phyloP scores from a whole-genome alignment of 805 yeast species.

The Metschnikowia kofuensis region DNA sequence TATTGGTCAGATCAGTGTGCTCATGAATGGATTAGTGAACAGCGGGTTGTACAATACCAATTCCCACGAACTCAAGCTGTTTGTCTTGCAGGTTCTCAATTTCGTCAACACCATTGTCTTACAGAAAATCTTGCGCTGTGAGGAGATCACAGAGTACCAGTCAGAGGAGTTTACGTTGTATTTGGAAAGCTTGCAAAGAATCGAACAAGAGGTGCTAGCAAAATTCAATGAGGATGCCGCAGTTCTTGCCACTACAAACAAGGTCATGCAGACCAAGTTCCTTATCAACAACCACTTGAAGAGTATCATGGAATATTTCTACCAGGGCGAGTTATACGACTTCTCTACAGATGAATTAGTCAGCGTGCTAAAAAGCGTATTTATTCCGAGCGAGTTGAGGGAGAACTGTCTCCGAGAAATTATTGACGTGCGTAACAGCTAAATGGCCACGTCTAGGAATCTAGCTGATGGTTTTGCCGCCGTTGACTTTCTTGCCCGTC shows the following conservation, averaged over 20 bases:
- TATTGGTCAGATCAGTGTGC: constrained; percentile 18
- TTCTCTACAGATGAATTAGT: constrained; percentile 47
- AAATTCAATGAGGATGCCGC: constrained; percentile 9
- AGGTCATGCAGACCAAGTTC: constrained; percentile 29
- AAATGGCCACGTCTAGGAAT: neutral
- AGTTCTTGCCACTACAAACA: constrained; percentile 12
- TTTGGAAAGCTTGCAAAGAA: constrained; percentile 15
- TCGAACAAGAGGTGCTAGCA: constrained; percentile 8
- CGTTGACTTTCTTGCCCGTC: constrained; percentile 82
- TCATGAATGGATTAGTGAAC: constrained; percentile 15
- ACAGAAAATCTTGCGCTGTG: constrained; percentile 22
- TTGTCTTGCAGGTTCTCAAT: constrained; percentile 26
- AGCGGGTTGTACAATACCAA: constrained; percentile 28
- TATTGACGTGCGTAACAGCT: constrained; percentile 37
- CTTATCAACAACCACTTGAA: constrained; percentile 39
- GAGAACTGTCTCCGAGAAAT: constrained; percentile 46
- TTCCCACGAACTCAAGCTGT: constrained; percentile 23
- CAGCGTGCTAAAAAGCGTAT: constrained; percentile 39
- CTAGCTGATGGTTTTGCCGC: constrained; percentile 47
- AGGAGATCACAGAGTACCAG: constrained; percentile 36
- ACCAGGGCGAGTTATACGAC: constrained; percentile 51
- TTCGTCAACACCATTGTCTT: constrained; percentile 29
- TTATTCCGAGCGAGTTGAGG: constrained; percentile 46
- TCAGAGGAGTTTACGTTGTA: constrained; percentile 30
- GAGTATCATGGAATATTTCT: constrained; percentile 47